phyloP scores from a whole-genome alignment of 129 eudicot species.

The Deinandra increscens region DNA sequence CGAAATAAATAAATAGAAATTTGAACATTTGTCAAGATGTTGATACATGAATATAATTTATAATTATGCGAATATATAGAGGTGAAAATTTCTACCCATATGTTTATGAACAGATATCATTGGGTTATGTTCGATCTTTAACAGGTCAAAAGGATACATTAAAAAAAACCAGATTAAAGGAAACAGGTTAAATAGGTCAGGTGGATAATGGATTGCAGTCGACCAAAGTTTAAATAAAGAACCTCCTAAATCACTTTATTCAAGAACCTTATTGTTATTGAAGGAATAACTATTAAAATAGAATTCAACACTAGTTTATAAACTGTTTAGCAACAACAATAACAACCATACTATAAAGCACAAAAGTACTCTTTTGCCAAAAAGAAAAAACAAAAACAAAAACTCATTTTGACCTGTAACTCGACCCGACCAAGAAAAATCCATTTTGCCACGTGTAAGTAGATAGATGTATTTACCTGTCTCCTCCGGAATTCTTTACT shows the following conservation, averaged over 20 bases:
- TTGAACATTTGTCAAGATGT: constrained; percentile 5
- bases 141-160: neutral
- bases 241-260: neutral
- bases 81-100: neutral
- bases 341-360: too few species aligned
- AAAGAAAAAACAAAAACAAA: neutral
- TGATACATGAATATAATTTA: neutral
- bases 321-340: too few species aligned
- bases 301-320: neutral
- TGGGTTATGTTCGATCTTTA: neutral
- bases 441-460: neutral
- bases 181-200: neutral
- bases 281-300: neutral
- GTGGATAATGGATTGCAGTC: neutral
- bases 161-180: neutral
- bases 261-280: neutral
- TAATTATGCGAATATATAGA: neutral
- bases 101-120: neutral
- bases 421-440: neutral
- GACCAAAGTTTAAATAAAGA: neutral
- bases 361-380: too few species aligned
- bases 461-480: constrained; percentile 49
- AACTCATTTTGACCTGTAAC: neutral
- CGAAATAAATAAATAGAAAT: neutral
- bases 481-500: constrained; percentile 88